phyloP scores from a whole-genome alignment of 345 rosid species.

The Salix purpurea region DNA sequence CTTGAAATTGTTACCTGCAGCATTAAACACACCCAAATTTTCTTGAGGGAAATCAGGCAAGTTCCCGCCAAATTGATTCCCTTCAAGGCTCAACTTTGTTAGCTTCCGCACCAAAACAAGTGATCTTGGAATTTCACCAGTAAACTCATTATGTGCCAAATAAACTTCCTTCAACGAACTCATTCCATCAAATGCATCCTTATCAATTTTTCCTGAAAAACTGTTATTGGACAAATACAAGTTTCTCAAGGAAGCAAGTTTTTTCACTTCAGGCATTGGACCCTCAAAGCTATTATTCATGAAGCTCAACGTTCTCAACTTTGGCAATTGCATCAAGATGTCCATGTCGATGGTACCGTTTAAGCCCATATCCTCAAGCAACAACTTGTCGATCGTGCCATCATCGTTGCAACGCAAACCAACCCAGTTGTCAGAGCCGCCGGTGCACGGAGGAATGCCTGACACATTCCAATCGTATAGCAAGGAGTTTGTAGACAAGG shows the following conservation, averaged over 20 bases:
- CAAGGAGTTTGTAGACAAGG: constrained; percentile 28
- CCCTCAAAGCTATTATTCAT: constrained; percentile 61
- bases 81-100: constrained; percentile 41
- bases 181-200: constrained; percentile 50
- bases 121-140: constrained; percentile 56
- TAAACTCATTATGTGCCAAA: constrained; percentile 50
- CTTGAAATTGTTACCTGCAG: constrained; percentile 44
- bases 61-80: constrained; percentile 50
- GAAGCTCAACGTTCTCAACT: constrained; percentile 53
- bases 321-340: constrained; percentile 22
- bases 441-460: constrained; percentile 31
- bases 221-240: constrained; percentile 54
- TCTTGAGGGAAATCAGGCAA: constrained; percentile 48
- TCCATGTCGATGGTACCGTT: constrained; percentile 46
- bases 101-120: constrained; percentile 38
- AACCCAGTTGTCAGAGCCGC: constrained; percentile 35
- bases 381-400: constrained; percentile 35
- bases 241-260: constrained; percentile 33
- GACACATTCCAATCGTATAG: constrained; percentile 41
- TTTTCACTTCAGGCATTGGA: constrained; percentile 40
- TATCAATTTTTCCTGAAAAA: constrained; percentile 47
- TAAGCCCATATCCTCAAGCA: constrained; percentile 54
- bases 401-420: constrained; percentile 49
- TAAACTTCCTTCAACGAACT: constrained; percentile 40
- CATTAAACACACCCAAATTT: constrained; percentile 33